phyloP scores from a whole-genome alignment of 257 asterid species.

The Nicotiana obtusifolia region DNA sequence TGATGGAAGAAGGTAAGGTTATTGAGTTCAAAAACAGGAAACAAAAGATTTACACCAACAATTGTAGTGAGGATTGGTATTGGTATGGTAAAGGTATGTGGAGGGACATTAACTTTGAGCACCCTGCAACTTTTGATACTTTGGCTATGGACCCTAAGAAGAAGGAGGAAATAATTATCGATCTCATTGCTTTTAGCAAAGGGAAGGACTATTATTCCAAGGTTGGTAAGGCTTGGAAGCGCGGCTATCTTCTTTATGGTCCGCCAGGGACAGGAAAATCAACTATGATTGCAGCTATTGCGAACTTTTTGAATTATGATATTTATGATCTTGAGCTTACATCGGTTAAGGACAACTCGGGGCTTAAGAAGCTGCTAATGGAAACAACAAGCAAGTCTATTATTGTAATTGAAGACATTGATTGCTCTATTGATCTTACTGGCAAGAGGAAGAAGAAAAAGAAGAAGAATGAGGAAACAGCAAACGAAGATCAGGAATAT shows the following conservation, averaged over 20 bases:
- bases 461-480: background rate
- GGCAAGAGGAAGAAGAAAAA: conserved; percentile 7
- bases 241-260: conserved; percentile 8
- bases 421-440: background rate
- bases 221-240: conserved; percentile 4
- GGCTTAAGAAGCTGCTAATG: conserved; percentile 2
- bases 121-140: conserved; percentile 7
- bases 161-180: background rate
- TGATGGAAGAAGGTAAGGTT: background rate
- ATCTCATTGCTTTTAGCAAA: background rate
- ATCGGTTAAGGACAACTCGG: conserved; percentile 4
- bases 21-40: background rate
- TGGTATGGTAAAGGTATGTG: conserved; percentile 10
- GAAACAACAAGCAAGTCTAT: conserved; percentile 10
- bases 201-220: conserved; percentile 7
- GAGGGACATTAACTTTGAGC: conserved; percentile 4
- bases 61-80: background rate
- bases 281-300: conserved; percentile 8
- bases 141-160: conserved; percentile 7
- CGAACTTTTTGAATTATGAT: conserved; percentile 5
- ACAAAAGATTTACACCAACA: conserved; percentile 4
- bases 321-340: conserved; percentile 7
- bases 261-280: conserved; percentile 12
- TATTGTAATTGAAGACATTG: background rate
- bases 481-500: background rate